phyloP scores from a whole-genome alignment of 225 moss, liverwort and hornwort species.

The Straminergon stramineum region DNA sequence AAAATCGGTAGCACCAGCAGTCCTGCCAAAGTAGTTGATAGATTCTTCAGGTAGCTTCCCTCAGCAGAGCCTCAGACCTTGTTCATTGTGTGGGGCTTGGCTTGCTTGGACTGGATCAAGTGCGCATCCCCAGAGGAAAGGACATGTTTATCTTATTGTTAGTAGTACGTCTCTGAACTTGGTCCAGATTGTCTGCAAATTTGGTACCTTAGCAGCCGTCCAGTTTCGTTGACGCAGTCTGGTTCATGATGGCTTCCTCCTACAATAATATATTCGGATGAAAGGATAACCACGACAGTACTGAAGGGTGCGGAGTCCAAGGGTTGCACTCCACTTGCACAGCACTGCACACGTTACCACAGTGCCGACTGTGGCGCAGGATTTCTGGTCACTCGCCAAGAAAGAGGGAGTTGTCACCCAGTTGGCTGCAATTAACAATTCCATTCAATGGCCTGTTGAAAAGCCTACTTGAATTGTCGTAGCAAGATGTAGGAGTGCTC shows the following conservation, averaged over 20 bases:
- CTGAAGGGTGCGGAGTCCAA: too few species aligned
- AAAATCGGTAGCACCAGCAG: background rate
- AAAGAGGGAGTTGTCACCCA: background rate
- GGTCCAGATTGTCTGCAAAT: background rate
- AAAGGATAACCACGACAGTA: background rate
- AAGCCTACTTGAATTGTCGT: background rate
- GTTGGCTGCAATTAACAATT: background rate
- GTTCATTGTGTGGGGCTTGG: background rate
- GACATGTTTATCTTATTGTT: background rate
- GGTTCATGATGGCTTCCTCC: background rate
- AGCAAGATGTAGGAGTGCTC: background rate
- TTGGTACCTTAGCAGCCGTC: background rate
- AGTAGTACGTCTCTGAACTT: background rate
- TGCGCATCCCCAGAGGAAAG: background rate
- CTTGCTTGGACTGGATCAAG: background rate
- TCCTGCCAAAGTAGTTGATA: background rate
- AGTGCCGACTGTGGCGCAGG: background rate
- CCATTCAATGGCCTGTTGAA: background rate
- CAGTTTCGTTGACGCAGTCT: background rate
- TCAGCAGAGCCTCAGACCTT: background rate
- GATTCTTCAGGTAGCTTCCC: background rate
- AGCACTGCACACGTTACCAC: too few species aligned
- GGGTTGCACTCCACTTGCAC: too few species aligned
- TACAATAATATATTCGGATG: background rate
- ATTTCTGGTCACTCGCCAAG: background rate